A percentile compares a stretch with the other conserved stretches of the same genome.
Evolutionary conservation across 2,329 filamentous ascomycete species (phyloP).

Genomic region (Fusarium ramigenum): DNA sequence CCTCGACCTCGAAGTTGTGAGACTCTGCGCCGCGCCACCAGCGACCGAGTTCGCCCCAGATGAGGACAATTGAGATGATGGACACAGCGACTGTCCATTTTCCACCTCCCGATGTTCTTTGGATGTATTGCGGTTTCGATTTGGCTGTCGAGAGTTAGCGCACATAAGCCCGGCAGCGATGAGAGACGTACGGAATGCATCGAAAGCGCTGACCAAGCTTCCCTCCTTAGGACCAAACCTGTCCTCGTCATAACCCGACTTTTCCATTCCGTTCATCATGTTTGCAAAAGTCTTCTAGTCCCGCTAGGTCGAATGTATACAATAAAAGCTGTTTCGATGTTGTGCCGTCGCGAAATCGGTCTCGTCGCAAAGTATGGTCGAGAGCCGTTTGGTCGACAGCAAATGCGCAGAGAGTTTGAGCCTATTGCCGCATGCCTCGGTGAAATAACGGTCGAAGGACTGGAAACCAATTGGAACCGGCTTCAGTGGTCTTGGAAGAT

Average conservation of each 20-base stretch:
- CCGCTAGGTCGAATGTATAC: slow-evolving; percentile 28
- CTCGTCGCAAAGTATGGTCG: slow-evolving; percentile 28
- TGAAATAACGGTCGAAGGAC: slow-evolving; percentile 1
- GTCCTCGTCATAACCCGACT: slow-evolving; percentile 75
- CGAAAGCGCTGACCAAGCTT: slow-evolving; percentile 82
- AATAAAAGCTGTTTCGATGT: not conserved
- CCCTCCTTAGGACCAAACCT: slow-evolving; percentile 78
- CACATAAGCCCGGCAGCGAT: not conserved
- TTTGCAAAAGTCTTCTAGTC: slow-evolving; percentile 12
- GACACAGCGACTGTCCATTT: slow-evolving; percentile 92
- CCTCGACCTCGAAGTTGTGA: slow-evolving; percentile 93
- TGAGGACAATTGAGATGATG: slow-evolving; percentile 76
- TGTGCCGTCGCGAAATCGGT: not conserved
- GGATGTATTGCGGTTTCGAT: slow-evolving; percentile 92
- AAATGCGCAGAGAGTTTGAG: slow-evolving; percentile 24
- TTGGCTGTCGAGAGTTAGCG: slow-evolving; percentile 72
- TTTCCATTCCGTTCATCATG: slow-evolving; percentile 81
- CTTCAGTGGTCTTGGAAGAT: slow-evolving; percentile 10
- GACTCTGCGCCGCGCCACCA: slow-evolving; percentile 88
- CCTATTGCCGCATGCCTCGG: slow-evolving; percentile 38
- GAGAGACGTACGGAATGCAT: slow-evolving; percentile 84
- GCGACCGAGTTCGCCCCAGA: slow-evolving; percentile 78
- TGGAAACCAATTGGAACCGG: slow-evolving; percentile 22
- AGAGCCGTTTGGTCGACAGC: slow-evolving; percentile 27
- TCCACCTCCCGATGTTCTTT: slow-evolving; percentile 83